Evolutionary conservation across 192 early-diverging fungal species (phyloP).

Genomic region (Coemansia sp.): DNA sequence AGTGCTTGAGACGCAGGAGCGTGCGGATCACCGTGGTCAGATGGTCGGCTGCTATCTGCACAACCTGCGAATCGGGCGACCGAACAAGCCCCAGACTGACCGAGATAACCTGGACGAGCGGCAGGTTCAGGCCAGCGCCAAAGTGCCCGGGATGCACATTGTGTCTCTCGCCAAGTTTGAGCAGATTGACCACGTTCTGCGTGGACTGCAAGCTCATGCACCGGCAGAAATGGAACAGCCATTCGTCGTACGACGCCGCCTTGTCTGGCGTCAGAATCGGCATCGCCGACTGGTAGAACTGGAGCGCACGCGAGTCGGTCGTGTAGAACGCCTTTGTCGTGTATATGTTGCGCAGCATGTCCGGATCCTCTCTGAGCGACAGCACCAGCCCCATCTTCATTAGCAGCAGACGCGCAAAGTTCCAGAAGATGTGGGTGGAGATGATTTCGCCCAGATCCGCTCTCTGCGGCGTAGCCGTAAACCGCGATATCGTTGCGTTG

Average conservation of each 20-base stretch:
- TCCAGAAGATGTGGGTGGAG: constrained; percentile 51
- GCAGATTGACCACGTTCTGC: constrained; percentile 50
- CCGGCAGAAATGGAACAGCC: constrained; percentile 56
- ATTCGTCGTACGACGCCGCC: constrained; percentile 49
- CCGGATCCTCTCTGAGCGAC: constrained; percentile 45
- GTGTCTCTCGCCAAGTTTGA: constrained; percentile 46
- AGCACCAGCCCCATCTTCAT: constrained; percentile 55
- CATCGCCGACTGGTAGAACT: constrained; percentile 52
- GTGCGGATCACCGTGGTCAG: constrained; percentile 47
- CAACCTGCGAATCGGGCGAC: constrained; percentile 48
- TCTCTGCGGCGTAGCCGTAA: constrained; percentile 39
- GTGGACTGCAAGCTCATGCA: constrained; percentile 55
- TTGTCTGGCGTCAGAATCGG: constrained; percentile 52
- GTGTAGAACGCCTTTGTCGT: constrained; percentile 50
- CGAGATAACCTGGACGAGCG: constrained; percentile 48
- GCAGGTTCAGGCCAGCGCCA: constrained; percentile 45
- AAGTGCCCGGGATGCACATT: constrained; percentile 49
- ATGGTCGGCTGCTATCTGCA: constrained; percentile 44
- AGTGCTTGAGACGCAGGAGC: constrained; percentile 49
- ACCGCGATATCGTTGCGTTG: constrained; percentile 35
- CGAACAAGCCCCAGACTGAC: constrained; percentile 47
- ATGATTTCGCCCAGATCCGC: constrained; percentile 53
- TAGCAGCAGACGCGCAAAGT: constrained; percentile 52
- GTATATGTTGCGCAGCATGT: constrained; percentile 50
- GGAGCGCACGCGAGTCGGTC: constrained; percentile 39